These are phyloP conservation scores for Leishmania amazonensis DNA, from an alignment of 208 protist genomes.

Conservation along the genomic window DNA sequence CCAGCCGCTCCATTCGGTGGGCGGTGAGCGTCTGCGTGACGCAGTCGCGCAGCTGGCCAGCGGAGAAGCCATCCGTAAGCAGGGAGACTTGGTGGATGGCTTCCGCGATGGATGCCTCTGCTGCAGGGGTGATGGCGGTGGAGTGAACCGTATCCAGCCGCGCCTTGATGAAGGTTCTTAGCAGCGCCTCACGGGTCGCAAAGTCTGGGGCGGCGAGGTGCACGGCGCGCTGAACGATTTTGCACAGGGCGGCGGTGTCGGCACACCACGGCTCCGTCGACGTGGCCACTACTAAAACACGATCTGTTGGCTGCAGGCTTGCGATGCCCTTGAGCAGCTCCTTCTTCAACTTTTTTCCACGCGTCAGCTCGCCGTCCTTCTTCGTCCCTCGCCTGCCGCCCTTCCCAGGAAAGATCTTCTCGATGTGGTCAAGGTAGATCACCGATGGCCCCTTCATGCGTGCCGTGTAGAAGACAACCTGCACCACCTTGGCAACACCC, in stretches of 20 bases:
- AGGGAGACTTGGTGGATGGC: constrained; percentile 69
- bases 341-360: constrained; percentile 93
- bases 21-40: constrained; percentile 63
- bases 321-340: constrained; percentile 80
- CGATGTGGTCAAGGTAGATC: constrained; percentile 94
- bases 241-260: constrained; percentile 59
- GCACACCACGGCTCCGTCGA: constrained; percentile 74
- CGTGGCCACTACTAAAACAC: constrained; percentile 90
- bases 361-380: constrained; percentile 61
- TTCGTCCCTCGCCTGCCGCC: constrained; percentile 46
- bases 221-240: constrained; percentile 75
- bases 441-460: constrained; percentile 88
- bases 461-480: constrained; percentile 92
- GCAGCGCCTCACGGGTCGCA: constrained; percentile 75
- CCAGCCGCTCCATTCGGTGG: constrained; percentile 76
- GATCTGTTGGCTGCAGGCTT: constrained; percentile 81
- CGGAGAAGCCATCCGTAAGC: constrained; percentile 78
- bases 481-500: constrained; percentile 80
- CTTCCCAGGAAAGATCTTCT: constrained; percentile 83
- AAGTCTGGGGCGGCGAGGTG: constrained; percentile 89
- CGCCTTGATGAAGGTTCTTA: constrained; percentile 54
- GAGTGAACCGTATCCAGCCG: constrained; percentile 11
- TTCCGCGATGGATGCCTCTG: constrained; percentile 25
- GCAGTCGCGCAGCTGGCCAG: constrained; percentile 58
- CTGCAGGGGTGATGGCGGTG: constrained; percentile 17